Percentiles rank a stretch among this genome's conserved stretches.
Conservation (phyloP, 345 rosid genomes). For the Erucastrum elatum region DNA sequence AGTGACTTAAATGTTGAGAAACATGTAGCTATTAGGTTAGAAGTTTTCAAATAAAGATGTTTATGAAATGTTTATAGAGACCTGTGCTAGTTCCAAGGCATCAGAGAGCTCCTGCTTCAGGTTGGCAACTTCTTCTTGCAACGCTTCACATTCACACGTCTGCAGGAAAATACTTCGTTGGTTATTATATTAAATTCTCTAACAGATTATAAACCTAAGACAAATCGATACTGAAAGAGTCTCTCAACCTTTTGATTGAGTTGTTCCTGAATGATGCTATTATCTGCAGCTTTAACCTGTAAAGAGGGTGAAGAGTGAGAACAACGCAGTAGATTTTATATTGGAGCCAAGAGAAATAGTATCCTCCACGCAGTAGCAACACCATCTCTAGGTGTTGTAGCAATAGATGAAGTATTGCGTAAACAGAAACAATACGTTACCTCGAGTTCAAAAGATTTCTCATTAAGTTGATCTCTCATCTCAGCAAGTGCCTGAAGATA, state of each 20-base stretch:
- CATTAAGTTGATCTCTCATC: constrained; percentile 76
- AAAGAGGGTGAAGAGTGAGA: constrained; percentile 29
- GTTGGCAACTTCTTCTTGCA: constrained; percentile 63
- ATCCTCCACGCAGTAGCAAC: constrained; percentile 3
- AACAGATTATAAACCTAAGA: neutral
- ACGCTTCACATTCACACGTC: constrained; percentile 71
- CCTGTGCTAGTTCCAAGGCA: constrained; percentile 51
- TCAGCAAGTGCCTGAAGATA: constrained; percentile 73
- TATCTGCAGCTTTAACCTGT: constrained; percentile 94
- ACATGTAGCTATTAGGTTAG: neutral
- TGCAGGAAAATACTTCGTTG: constrained; percentile 39
- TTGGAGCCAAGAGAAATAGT: constrained; percentile 1
- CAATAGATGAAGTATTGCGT: constrained; percentile 18
- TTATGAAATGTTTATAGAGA: constrained; percentile 35
- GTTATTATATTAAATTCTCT: constrained; percentile 32
- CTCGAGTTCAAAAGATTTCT: constrained; percentile 95
- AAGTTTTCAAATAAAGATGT: neutral
- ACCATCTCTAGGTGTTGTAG: constrained; percentile 15
- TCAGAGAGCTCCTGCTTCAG: constrained; percentile 75
- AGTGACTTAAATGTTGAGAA: constrained; percentile 14
- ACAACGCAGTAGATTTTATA: neutral
- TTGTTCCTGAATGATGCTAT: constrained; percentile 86
- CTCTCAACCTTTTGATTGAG: constrained; percentile 73
- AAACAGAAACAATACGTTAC: constrained; percentile 41
- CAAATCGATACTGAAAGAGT: neutral